These are phyloP conservation scores for Thalassiosira exigua DNA, from an alignment of 352 stramenopile genomes.

Conservation along the genomic window DNA sequence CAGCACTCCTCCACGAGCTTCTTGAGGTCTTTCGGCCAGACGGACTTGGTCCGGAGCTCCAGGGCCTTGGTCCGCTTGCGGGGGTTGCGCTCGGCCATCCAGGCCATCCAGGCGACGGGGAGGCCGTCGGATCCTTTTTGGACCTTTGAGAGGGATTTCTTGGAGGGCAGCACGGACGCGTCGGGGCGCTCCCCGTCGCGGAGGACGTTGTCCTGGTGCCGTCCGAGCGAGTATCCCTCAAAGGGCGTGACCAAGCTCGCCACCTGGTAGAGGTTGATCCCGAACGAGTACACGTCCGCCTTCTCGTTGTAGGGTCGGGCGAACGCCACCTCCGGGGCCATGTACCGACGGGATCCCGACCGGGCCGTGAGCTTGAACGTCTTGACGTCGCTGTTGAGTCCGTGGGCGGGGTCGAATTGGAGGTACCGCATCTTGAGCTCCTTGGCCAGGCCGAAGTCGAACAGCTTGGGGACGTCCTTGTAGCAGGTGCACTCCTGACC, in stretches of 20 bases:
- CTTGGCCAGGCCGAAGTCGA: constrained; percentile 86
- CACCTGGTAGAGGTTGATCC: constrained; percentile 71
- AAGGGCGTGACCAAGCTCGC: constrained; percentile 62
- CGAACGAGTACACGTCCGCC: constrained; percentile 89
- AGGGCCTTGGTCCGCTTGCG: constrained; percentile 1
- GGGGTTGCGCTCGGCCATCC: too few relatives aligned
- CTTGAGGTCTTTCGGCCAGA: constrained; percentile 10
- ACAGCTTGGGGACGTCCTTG: constrained; percentile 90
- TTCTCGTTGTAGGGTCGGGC: constrained; percentile 87
- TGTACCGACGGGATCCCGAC: constrained; percentile 71
- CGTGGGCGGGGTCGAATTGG: constrained; percentile 42
- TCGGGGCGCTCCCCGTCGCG: constrained; percentile 36
- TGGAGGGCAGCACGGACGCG: too few relatives aligned
- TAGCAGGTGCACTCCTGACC: constrained; percentile 89
- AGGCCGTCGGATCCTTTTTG: too few relatives aligned
- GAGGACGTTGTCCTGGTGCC: constrained; percentile 43
- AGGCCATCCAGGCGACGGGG: too few relatives aligned
- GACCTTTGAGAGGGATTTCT: too few relatives aligned
- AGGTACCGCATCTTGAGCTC: constrained; percentile 82
- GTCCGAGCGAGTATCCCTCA: constrained; percentile 31
- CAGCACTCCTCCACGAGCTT: constrained; percentile 10
- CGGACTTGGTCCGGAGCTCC: neutral
- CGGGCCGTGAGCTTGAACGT: constrained; percentile 34
- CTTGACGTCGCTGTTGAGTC: constrained; percentile 19
- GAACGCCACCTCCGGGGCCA: constrained; percentile 88